phyloP scores from a whole-genome alignment of 2,329 filamentous ascomycete genomes.

The Aspergillus melleus region DNA sequence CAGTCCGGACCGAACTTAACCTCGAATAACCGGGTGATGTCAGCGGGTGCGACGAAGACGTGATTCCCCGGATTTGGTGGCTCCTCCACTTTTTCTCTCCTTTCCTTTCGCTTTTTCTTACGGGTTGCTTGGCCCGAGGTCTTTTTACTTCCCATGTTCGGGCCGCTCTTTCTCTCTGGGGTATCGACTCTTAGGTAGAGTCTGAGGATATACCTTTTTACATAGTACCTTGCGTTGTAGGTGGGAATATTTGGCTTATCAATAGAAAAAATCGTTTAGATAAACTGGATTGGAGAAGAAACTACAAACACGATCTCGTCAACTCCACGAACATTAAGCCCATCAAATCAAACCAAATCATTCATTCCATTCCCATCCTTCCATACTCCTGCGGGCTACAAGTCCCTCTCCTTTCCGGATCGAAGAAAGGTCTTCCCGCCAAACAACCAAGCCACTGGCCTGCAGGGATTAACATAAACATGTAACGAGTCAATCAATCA shows the following conservation, averaged over 20 bases:
- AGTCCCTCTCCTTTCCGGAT: too few species aligned
- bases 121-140: neutral
- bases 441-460: neutral
- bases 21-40: neutral
- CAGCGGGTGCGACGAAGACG: neutral
- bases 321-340: neutral
- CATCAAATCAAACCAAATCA: neutral
- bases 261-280: neutral
- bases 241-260: too few species aligned
- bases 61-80: neutral
- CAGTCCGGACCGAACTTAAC: neutral
- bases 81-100: neutral
- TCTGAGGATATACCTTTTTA: too few species aligned
- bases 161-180: too few species aligned
- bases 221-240: too few species aligned
- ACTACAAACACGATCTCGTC: neutral
- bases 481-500: neutral
- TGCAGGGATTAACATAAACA: neutral
- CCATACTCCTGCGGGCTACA: neutral
- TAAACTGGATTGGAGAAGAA: neutral
- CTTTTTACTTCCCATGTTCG: too few species aligned
- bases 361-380: neutral
- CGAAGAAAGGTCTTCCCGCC: neutral
- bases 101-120: too few species aligned
- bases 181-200: too few species aligned